Conservation (phyloP, 305 asterid species). For the Solanum hybrid region DNA sequence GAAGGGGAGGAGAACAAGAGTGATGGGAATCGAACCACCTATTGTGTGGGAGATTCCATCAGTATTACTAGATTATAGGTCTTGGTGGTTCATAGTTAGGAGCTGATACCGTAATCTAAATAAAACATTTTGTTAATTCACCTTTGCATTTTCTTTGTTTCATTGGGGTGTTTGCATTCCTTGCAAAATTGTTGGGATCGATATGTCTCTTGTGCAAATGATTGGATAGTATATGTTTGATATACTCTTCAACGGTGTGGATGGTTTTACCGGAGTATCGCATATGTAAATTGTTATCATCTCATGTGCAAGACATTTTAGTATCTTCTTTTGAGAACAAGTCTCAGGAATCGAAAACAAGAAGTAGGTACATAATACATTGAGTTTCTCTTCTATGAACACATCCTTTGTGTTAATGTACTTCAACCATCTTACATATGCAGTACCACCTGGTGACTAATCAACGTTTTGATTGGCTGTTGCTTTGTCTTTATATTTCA, state of each 20-base stretch:
- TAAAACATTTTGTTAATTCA: background rate
- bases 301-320: background rate
- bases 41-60: background rate
- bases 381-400: background rate
- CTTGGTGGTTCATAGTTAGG: background rate
- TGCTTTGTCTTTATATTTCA: slow-evolving; percentile 57
- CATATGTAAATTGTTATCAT: background rate
- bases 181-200: background rate
- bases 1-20: background rate
- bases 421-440: background rate
- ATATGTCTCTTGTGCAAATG: background rate
- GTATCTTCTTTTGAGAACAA: background rate
- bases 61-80: background rate
- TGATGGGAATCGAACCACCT: background rate
- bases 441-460: slow-evolving; percentile 63
- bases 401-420: background rate
- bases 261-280: background rate
- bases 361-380: background rate
- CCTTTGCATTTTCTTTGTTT: background rate
- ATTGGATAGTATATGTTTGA: background rate
- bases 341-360: background rate
- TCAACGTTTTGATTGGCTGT: slow-evolving; percentile 45
- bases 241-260: background rate
- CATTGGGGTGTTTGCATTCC: background rate
- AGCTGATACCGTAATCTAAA: background rate